Base-by-base conservation (phyloP, 345 rosid genomes). In the Hirschfeldia incana region DNA sequence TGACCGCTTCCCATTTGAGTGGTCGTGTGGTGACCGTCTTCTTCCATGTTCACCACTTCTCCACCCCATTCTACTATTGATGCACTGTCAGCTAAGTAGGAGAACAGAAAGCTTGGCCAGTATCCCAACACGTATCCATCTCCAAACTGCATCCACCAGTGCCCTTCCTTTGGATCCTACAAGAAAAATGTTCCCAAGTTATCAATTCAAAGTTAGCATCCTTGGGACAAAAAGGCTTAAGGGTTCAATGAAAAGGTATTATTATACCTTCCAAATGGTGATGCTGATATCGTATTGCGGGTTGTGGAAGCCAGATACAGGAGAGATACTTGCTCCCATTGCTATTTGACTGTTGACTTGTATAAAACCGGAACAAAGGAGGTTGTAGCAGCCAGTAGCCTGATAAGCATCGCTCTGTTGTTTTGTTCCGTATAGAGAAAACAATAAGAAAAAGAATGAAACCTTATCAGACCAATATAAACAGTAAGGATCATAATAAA, bases 121-220 rank as follows among this genome's bases (percentile, higher is more conserved):
- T 90, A 90, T 5, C 94, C 94, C 69, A 90, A 61, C 71, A 88
- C 90, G 49, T 83, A 81, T 61, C 79, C 85, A 8, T 85, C 86
- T 5, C 94, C 94, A 72, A 86, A 89, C 72, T 87, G 91, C 91
- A 90, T 85, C 94, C 94, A 90, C 94, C 94, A 90, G 76, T 90
- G 87, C 39, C 94, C 94, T 79, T 86, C 94, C 34, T 85, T 82
- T 0, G 89, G 94, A 70, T 90, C 94, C 94, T 90, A 78, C 71
- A 77, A 61, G 51, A 12, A 77, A 11, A 69, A 67, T 11, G 69
- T 39, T 32, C 59, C n/a, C 2, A 2, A 44, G 15, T 72, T 53
- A 63, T 42, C 49, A 42, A 4, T 42, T 8, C 44, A 37, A 37
- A 37, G 11, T 44, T 12, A 44, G 53, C 53, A 21, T 21, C 21